Percentiles rank a stretch among this genome's conserved stretches.
phyloP scores from a whole-genome alignment of 352 stramenopile species.

The Elongisporangium senticosum region DNA sequence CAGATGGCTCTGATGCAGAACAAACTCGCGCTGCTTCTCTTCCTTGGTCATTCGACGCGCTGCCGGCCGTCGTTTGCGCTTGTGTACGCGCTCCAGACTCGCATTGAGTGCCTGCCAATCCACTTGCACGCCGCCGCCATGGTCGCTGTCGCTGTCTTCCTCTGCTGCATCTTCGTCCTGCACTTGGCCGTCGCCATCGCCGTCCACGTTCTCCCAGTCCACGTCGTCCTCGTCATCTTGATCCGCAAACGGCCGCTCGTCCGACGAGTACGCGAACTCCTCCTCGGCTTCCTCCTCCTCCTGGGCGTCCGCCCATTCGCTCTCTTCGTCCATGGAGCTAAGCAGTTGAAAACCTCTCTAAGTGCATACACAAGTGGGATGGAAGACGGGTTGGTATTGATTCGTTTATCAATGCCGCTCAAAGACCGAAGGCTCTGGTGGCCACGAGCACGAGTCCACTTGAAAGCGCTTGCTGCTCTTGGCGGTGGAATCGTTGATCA shows the following conservation, averaged over 20 bases:
- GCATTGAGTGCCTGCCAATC: not conserved
- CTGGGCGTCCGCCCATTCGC: not conserved
- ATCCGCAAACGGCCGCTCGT: constrained; percentile 14
- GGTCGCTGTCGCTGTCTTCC: constrained; percentile 9
- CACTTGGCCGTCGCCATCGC: constrained; percentile 6
- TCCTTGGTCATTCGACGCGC: constrained; percentile 48
- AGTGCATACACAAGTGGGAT: not conserved
- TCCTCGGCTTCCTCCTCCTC: constrained; percentile 27
- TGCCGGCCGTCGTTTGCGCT: constrained; percentile 26
- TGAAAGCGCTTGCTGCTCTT: constrained; percentile 9
- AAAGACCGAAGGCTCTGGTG: constrained; percentile 33
- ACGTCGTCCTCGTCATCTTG: constrained; percentile 18
- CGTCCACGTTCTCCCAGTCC: constrained; percentile 71
- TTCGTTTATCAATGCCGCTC: constrained; percentile 14
- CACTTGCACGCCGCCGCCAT: not conserved
- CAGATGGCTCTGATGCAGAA: constrained; percentile 66
- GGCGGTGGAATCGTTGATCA: not conserved
- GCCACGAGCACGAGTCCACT: constrained; percentile 28
- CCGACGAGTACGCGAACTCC: constrained; percentile 49
- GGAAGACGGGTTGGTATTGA: not conserved
- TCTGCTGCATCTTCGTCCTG: constrained; percentile 24
- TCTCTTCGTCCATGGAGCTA: not conserved
- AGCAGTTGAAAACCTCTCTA: not conserved
- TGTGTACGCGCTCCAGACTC: constrained; percentile 11
- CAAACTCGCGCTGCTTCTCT: constrained; percentile 57